A percentile compares a stretch with the other conserved stretches of the same genome.
phyloP scores from a whole-genome alignment of 352 stramenopile genomes.

The Pythium aphanidermatum region DNA sequence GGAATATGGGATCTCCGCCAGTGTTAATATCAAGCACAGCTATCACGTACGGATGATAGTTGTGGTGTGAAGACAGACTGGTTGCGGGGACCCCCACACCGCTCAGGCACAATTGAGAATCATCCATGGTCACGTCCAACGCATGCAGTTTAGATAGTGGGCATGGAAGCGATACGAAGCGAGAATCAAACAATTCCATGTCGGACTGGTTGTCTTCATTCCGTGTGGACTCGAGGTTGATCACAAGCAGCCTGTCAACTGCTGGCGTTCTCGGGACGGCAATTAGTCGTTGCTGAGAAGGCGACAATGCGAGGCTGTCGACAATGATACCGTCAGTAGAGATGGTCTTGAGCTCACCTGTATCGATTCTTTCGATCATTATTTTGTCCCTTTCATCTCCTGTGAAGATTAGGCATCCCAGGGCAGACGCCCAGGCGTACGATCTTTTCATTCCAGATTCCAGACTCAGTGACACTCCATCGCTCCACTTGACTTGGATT shows the following conservation, averaged over 20 bases:
- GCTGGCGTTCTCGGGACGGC: too few relatives aligned
- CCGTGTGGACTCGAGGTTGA: not conserved
- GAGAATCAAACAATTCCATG: not conserved
- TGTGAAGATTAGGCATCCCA: conserved; percentile 11
- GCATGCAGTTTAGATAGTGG: not conserved
- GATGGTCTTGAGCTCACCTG: conserved; percentile 6
- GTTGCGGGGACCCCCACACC: too few relatives aligned
- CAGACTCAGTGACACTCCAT: too few relatives aligned
- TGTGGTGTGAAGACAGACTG: too few relatives aligned
- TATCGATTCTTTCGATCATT: conserved; percentile 13
- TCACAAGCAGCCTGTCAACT: too few relatives aligned
- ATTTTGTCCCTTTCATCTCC: not conserved
- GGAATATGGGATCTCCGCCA: not conserved
- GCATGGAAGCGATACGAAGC: not conserved
- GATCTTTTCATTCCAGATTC: not conserved
- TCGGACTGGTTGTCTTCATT: conserved; percentile 8
- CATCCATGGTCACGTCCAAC: conserved; percentile 12
- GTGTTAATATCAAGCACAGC: conserved; percentile 10
- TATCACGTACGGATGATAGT: too few relatives aligned
- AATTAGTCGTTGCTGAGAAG: too few relatives aligned
- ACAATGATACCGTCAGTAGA: not conserved
- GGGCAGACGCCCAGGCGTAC: conserved; percentile 1
- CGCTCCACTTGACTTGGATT: too few relatives aligned
- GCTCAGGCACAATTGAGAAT: too few relatives aligned
- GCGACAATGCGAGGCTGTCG: too few relatives aligned